phyloP scores from a whole-genome alignment of 129 eudicot genomes.

The Tagetes patula region DNA sequence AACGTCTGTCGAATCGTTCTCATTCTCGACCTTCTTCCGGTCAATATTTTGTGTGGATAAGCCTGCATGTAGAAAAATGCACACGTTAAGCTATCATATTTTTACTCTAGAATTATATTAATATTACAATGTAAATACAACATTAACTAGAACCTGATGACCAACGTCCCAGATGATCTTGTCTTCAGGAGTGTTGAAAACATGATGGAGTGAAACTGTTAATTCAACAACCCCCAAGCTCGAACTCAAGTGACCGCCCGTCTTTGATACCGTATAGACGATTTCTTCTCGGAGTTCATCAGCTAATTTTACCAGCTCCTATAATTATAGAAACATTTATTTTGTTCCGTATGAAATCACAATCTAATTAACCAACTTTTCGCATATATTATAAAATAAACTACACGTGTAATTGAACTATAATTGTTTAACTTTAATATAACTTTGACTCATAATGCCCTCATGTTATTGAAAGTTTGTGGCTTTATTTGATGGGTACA shows the following conservation, averaged over 20 bases:
- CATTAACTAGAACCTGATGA: constrained; percentile 50
- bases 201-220: constrained; percentile 67
- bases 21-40: constrained; percentile 77
- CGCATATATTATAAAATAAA: no score
- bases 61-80: constrained; percentile 33
- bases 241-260: constrained; percentile 76
- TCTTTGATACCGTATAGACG: constrained; percentile 53
- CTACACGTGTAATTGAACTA: no score
- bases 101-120: background rate
- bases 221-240: constrained; percentile 69
- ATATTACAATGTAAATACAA: background rate
- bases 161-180: constrained; percentile 82
- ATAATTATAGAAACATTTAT: background rate
- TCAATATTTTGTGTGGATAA: constrained; percentile 67
- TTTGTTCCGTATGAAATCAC: no score
- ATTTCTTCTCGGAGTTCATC: constrained; percentile 65
- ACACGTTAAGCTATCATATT: background rate
- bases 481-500: no score
- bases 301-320: constrained; percentile 54
- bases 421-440: no score
- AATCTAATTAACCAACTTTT: no score
- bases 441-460: no score
- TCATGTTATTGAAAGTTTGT: no score
- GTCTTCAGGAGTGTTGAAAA: constrained; percentile 57
- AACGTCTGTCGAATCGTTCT: constrained; percentile 55